These are phyloP conservation scores for Lactifluus echinatus DNA, from an alignment of 768 basidiomycete species.

Conservation along the genomic window DNA sequence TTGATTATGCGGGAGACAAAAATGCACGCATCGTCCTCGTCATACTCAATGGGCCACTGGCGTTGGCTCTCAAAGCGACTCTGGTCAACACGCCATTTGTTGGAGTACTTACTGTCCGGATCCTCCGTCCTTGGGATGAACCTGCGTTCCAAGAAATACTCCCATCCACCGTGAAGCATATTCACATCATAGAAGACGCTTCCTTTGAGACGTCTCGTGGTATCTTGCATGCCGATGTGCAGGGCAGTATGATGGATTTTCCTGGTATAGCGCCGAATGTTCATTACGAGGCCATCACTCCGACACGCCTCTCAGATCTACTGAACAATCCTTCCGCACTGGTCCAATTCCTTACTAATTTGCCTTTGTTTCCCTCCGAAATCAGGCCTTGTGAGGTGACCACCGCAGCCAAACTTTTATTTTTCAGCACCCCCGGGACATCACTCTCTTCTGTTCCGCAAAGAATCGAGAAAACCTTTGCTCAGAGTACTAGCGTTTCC, in stretches of 20 bases:
- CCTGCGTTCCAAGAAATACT: constrained; percentile 49
- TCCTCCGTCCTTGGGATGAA: constrained; percentile 79
- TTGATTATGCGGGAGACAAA: constrained; percentile 64
- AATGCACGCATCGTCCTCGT: constrained; percentile 61
- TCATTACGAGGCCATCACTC: constrained; percentile 50
- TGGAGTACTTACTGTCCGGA: constrained; percentile 63
- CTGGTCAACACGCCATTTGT: constrained; percentile 39
- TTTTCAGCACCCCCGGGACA: constrained; percentile 54
- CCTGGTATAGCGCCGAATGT: constrained; percentile 33
- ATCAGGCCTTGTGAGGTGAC: constrained; percentile 23
- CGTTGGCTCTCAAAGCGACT: constrained; percentile 51
- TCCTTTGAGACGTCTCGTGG: constrained; percentile 53
- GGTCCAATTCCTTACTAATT: constrained; percentile 30
- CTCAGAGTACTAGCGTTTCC: constrained; percentile 39
- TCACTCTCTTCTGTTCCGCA: constrained; percentile 43
- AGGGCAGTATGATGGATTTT: constrained; percentile 44
- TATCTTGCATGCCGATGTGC: constrained; percentile 62
- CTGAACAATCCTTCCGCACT: constrained; percentile 39
- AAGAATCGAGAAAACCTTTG: constrained; percentile 49
- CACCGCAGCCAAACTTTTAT: constrained; percentile 40
- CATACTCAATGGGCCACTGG: constrained; percentile 66
- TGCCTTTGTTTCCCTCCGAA: constrained; percentile 17
- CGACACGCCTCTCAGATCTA: constrained; percentile 46
- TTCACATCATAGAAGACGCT: constrained; percentile 78
- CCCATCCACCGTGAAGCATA: constrained; percentile 46